Base-by-base conservation (phyloP, 202 grass and related monocot species). In the Setaria viridis region DNA sequence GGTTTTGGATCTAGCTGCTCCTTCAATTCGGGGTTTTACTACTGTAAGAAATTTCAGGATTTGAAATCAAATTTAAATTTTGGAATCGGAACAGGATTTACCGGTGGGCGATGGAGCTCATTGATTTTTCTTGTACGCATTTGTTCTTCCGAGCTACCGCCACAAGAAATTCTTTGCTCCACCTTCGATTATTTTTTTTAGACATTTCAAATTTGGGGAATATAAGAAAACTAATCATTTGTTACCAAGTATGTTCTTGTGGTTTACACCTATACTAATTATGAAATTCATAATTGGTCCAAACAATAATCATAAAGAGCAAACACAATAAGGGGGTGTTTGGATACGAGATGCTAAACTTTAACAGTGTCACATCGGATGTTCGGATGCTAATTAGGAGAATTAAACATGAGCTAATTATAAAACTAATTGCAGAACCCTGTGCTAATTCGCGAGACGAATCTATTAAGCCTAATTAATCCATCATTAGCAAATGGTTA, bases 21-120 rank as follows among this genome's bases (percentile, higher is more conserved):
- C 16, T 47, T 48, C 58, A 9, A 12, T 72, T 63, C 30, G 1
- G 71, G 41, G 59, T 74, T 72, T 49, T 62, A 30, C 59, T 12
- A 12, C 59, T 32, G 39, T 11, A 32, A 13, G 34, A 19, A 6
- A 6, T 2, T 65, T 65, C 58, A 19, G 33, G 29, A 17, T 78
- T 68, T 76, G 5, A 74, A 51, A 25, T 50, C 29, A 62, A 50
- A 63, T 82, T 50, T 16, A n/a, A 72, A 30, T 16, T 72, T 37
- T 66, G 2, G 32, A 37, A 66, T 63, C 1, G 11, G 13, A 65
- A 16, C 62, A 33, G 32, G 30, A 9, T 39, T 67, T 63, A 63
- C 9, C 11, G 59, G 9, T 25, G 25, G 25, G 25, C 25, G 25
- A 25, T 14, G 25, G 59, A 60, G 9, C n/a, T 32, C 29, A 13